Conservation (phyloP, 768 basidiomycete genomes). For the Rhodotorula kratochvilovae region DNA sequence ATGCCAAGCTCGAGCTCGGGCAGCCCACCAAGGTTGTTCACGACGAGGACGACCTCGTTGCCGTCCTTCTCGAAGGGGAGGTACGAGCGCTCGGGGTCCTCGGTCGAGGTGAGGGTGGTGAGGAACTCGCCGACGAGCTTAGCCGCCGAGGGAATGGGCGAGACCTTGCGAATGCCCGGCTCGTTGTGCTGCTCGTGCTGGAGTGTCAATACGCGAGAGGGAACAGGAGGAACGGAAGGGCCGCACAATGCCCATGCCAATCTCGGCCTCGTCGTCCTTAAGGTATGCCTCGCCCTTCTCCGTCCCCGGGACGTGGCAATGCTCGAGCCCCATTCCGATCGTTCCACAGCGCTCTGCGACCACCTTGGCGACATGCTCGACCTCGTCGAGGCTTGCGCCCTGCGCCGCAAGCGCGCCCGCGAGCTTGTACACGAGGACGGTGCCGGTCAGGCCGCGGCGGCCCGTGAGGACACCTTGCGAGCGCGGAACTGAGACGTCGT, state of each 20-base stretch:
- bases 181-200: slow-evolving; percentile 49
- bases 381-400: slow-evolving; percentile 47
- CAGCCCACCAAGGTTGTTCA: slow-evolving; percentile 50
- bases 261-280: slow-evolving; percentile 47
- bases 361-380: slow-evolving; percentile 45
- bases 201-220: neutral
- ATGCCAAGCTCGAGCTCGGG: slow-evolving; percentile 43
- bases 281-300: slow-evolving; percentile 46
- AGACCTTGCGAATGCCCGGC: slow-evolving; percentile 47
- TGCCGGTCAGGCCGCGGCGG: slow-evolving; percentile 50
- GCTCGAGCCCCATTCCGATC: slow-evolving; percentile 50
- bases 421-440: slow-evolving; percentile 51
- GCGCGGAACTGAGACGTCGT: slow-evolving; percentile 51
- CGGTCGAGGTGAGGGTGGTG: slow-evolving; percentile 46
- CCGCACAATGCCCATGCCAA: slow-evolving; percentile 46
- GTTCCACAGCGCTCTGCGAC: slow-evolving; percentile 46
- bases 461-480: slow-evolving; percentile 51
- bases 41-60: slow-evolving; percentile 47
- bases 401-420: slow-evolving; percentile 48
- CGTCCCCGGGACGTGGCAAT: slow-evolving; percentile 51
- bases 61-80: slow-evolving; percentile 47
- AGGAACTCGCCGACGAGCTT: slow-evolving; percentile 48
- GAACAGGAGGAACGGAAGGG: neutral
- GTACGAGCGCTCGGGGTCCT: slow-evolving; percentile 48
- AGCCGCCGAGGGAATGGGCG: slow-evolving; percentile 33